A percentile compares a stretch with the other conserved stretches of the same genome.
Conservation (phyloP, 2,329 filamentous ascomycete genomes). For the Verticillium longisporum region DNA sequence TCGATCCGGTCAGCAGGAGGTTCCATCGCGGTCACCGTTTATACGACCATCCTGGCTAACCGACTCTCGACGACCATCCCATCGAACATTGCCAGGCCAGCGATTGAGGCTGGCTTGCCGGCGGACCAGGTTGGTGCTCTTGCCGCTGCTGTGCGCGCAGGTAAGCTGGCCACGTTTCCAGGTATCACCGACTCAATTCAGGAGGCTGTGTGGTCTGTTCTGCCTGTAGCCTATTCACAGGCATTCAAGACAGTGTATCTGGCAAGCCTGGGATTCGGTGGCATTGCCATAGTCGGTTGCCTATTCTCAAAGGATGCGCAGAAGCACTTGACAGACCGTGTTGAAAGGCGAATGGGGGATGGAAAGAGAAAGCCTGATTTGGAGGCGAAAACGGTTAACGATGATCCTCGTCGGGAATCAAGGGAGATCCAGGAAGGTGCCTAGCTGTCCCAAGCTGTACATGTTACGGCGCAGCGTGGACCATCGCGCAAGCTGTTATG, state of each 20-base stretch:
- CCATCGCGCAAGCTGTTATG: no score
- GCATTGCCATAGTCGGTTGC: slow-evolving; percentile 26
- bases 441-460: neutral
- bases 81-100: slow-evolving; percentile 21
- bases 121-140: slow-evolving; percentile 25
- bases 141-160: slow-evolving; percentile 8
- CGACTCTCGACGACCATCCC: slow-evolving; percentile 27
- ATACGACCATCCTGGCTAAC: slow-evolving; percentile 29
- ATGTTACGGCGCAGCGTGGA: no score
- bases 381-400: neutral
- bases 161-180: slow-evolving; percentile 24
- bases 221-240: slow-evolving; percentile 22
- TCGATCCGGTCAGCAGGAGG: slow-evolving; percentile 30
- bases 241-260: slow-evolving; percentile 33
- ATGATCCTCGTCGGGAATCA: neutral
- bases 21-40: slow-evolving; percentile 30
- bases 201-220: slow-evolving; percentile 20
- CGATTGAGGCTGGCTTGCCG: slow-evolving; percentile 27
- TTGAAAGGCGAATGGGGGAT: slow-evolving; percentile 20
- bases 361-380: slow-evolving; percentile 1
- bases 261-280: slow-evolving; percentile 28
- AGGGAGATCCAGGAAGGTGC: neutral
- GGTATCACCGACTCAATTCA: slow-evolving; percentile 21
- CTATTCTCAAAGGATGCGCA: slow-evolving; percentile 26
- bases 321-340: slow-evolving; percentile 23